Percentiles rank a stretch among this genome's conserved stretches.
These are phyloP conservation scores for Trypethelium eluteriae DNA, from an alignment of 495 filamentous ascomycete genomes.

Conservation along the genomic window DNA sequence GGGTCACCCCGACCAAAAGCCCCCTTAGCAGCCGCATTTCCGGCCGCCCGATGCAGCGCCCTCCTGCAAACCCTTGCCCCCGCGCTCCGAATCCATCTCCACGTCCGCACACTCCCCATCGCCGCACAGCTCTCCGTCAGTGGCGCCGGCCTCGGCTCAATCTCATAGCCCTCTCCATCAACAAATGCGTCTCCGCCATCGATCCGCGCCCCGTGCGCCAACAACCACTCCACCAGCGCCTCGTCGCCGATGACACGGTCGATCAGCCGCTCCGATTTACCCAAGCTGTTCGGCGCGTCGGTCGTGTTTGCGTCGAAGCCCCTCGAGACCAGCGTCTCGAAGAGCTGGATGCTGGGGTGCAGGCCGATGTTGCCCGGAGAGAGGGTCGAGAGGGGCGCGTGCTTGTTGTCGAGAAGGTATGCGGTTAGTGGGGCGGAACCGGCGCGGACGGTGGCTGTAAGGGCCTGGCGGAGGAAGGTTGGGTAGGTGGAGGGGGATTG, in stretches of 20 bases:
- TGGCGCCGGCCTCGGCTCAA: background rate
- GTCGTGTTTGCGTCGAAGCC: background rate
- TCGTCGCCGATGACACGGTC: background rate
- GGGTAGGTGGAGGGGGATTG: background rate
- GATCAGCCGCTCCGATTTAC: background rate
- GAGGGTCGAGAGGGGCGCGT: background rate
- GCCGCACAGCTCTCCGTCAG: background rate
- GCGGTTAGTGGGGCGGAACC: background rate
- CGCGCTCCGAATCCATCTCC: background rate
- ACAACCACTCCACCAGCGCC: background rate
- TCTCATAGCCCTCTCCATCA: background rate
- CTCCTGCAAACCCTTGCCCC: background rate
- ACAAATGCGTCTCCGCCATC: background rate
- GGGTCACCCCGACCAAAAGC: background rate
- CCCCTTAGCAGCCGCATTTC: background rate
- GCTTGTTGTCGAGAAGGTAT: conserved; percentile 1
- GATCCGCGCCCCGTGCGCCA: background rate
- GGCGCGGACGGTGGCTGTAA: background rate
- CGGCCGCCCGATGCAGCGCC: background rate
- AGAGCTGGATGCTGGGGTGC: background rate
- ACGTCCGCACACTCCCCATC: background rate
- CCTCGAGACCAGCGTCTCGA: background rate
- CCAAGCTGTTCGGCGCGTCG: background rate
- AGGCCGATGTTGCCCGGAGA: background rate
- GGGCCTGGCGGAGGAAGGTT: background rate